A percentile compares a stretch with the other conserved stretches of the same genome.
Conservation (phyloP, 495 filamentous ascomycete genomes). For the Podospora pseudoanserina region DNA sequence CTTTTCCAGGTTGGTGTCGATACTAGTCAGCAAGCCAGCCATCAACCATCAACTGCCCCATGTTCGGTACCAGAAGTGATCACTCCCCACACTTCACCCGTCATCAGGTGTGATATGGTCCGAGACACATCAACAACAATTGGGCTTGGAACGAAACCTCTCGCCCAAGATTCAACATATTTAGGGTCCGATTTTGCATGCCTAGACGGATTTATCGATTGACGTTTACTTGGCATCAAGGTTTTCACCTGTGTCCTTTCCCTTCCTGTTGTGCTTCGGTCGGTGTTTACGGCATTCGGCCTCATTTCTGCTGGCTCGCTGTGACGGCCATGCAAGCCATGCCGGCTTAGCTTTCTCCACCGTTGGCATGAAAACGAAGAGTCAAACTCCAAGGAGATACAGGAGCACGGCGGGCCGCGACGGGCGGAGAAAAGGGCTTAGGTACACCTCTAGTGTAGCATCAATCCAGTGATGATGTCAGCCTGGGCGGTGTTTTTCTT, state of each 20-base stretch:
- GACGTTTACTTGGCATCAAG: background rate
- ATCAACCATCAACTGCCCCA: background rate
- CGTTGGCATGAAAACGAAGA: background rate
- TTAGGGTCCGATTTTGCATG: constrained; percentile 1
- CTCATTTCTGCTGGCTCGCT: background rate
- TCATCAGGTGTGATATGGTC: background rate
- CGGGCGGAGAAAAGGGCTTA: background rate
- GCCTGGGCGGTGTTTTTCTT: background rate
- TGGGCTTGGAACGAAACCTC: background rate
- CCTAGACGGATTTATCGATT: background rate
- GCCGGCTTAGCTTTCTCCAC: background rate
- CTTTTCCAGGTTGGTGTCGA: background rate
- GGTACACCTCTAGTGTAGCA: background rate
- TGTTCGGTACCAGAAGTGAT: constrained; percentile 10
- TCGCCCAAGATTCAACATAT: background rate
- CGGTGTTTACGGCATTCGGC: background rate
- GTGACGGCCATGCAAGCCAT: background rate
- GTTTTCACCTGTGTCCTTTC: background rate
- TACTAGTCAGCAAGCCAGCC: background rate
- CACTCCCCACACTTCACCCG: background rate
- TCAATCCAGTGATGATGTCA: background rate
- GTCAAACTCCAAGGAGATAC: background rate
- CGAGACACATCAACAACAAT: background rate
- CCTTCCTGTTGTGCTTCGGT: background rate
- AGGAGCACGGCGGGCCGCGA: background rate